phyloP scores from a whole-genome alignment of 192 early-diverging fungal genomes.

The Lobosporangium transversale region DNA sequence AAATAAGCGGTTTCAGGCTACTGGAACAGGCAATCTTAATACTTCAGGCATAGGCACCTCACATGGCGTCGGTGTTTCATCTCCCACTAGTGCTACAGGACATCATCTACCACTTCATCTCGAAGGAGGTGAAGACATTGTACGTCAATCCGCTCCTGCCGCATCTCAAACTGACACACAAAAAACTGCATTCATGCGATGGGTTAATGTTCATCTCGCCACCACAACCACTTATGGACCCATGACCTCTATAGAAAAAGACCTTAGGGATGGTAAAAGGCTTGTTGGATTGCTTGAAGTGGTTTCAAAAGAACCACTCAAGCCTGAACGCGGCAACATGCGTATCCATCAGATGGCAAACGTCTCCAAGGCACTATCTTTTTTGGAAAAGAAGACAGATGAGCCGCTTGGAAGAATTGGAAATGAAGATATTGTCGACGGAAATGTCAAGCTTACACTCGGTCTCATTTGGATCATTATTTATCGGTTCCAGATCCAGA shows the following conservation, averaged over 20 bases:
- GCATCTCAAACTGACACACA: slow-evolving; percentile 61
- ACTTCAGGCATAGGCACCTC: background rate
- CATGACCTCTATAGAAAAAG: slow-evolving; percentile 64
- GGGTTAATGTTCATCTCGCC: slow-evolving; percentile 68
- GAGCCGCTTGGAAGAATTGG: slow-evolving; percentile 71
- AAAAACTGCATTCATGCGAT: slow-evolving; percentile 63
- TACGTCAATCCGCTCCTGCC: slow-evolving; percentile 56
- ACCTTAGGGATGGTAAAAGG: slow-evolving; percentile 74
- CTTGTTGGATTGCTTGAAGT: slow-evolving; percentile 78
- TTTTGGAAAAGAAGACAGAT: slow-evolving; percentile 60
- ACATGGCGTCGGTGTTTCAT: background rate
- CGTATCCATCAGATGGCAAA: slow-evolving; percentile 86
- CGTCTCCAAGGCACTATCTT: slow-evolving; percentile 74
- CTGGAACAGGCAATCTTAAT: background rate
- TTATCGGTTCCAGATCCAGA: slow-evolving; percentile 65
- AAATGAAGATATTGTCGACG: slow-evolving; percentile 83
- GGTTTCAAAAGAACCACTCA: slow-evolving; percentile 75
- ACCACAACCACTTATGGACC: slow-evolving; percentile 45
- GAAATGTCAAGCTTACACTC: slow-evolving; percentile 73
- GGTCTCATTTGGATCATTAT: slow-evolving; percentile 66
- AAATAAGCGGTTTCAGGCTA: slow-evolving; percentile 30
- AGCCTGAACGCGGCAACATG: slow-evolving; percentile 76
- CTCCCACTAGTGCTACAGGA: background rate
- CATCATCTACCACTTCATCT: slow-evolving; percentile 21
- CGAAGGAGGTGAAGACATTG: slow-evolving; percentile 51